Conservation (phyloP, 495 filamentous ascomycete species). For the Clavariopsis aquatica region DNA sequence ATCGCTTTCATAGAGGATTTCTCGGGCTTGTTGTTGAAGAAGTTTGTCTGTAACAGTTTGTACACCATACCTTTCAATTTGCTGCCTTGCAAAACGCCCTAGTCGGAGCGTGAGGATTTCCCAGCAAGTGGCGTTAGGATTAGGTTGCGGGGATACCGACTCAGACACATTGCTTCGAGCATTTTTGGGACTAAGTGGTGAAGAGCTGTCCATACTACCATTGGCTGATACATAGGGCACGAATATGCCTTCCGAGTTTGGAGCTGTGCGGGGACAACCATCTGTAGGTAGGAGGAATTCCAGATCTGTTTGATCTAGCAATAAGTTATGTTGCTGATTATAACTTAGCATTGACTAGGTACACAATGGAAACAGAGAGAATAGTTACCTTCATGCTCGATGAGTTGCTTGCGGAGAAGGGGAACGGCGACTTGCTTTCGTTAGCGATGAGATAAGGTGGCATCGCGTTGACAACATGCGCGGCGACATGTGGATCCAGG, state of each 20-base stretch:
- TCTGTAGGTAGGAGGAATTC: conserved; percentile 28
- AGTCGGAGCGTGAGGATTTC: conserved; percentile 47
- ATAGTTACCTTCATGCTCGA: conserved; percentile 28
- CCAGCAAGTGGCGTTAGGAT: conserved; percentile 44
- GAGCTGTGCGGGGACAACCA: not conserved
- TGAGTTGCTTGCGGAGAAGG: conserved; percentile 46
- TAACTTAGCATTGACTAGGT: not conserved
- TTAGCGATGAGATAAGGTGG: conserved; percentile 49
- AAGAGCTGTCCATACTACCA: conserved; percentile 4
- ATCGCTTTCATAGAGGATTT: conserved; percentile 45
- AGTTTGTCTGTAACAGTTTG: conserved; percentile 42
- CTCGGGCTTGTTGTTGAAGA: conserved; percentile 44
- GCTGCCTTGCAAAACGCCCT: conserved; percentile 43
- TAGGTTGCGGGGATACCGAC: not conserved
- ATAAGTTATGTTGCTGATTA: conserved; percentile 9
- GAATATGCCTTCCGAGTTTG: conserved; percentile 1
- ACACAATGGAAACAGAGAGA: not conserved
- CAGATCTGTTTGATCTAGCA: conserved; percentile 13
- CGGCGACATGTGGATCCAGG: conserved; percentile 43
- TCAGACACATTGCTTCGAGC: not conserved
- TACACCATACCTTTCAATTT: conserved; percentile 31
- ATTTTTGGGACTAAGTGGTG: conserved; percentile 4
- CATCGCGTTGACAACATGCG: conserved; percentile 47
- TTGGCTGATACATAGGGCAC: conserved; percentile 8
- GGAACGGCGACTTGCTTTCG: conserved; percentile 41